Percentiles rank a stretch among this genome's conserved stretches.
Evolutionary conservation across 2,329 filamentous ascomycete genomes (phyloP).

Genomic region (Incumbomyces lentus): DNA sequence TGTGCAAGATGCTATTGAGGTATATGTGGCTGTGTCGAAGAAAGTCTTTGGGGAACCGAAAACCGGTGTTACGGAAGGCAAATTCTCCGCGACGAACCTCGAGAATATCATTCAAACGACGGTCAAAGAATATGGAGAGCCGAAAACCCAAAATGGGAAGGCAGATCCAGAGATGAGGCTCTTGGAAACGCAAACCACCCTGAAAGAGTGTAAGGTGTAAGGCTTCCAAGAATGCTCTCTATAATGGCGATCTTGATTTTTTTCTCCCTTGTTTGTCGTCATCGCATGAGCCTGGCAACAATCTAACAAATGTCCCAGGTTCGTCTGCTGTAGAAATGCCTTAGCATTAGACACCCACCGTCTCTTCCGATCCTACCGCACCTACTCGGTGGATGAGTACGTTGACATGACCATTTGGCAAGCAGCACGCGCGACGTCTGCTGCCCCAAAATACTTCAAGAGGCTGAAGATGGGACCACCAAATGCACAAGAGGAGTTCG

Average conservation of each 20-base stretch:
- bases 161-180: neutral
- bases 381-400: neutral
- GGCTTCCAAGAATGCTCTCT: neutral
- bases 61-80: neutral
- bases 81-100: no score
- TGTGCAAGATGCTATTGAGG: constrained; percentile 9
- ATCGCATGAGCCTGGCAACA: no score
- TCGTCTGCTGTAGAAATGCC: neutral
- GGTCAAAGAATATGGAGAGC: no score
- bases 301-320: no score
- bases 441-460: constrained; percentile 34
- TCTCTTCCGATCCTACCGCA: neutral
- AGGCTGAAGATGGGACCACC: constrained; percentile 21
- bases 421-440: constrained; percentile 35
- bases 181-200: neutral
- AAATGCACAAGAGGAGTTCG: constrained; percentile 29
- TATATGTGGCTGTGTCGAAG: constrained; percentile 1
- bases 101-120: no score
- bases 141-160: no score
- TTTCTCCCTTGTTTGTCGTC: no score
- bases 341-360: neutral
- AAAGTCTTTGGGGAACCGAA: neutral
- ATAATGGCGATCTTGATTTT: no score
- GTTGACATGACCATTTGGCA: constrained; percentile 29
- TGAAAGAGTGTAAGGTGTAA: neutral